A percentile compares a stretch with the other conserved stretches of the same genome.
phyloP scores from a whole-genome alignment of 257 asterid species.

The Thymus mandschuricus region DNA sequence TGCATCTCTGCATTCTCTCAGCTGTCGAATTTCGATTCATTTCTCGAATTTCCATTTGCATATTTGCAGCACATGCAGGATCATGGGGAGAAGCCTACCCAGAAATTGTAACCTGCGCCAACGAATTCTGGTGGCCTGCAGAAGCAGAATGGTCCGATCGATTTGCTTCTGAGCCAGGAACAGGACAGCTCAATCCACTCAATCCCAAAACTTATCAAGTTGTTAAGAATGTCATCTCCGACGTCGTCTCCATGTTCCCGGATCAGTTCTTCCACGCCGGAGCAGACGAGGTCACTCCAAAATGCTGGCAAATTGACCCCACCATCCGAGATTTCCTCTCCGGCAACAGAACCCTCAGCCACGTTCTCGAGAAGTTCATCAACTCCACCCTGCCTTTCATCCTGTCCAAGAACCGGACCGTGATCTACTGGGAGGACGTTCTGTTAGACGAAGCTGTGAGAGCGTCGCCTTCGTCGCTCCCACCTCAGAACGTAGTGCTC shows the following conservation, averaged over 20 bases:
- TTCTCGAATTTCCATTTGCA: neutral
- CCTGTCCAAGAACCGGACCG: conserved; percentile 68
- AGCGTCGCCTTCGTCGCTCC: conserved; percentile 58
- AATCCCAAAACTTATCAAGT: conserved; percentile 68
- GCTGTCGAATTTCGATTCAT: no score
- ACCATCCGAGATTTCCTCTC: conserved; percentile 54
- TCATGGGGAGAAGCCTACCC: conserved; percentile 93
- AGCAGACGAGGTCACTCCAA: conserved; percentile 74
- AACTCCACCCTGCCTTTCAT: conserved; percentile 70
- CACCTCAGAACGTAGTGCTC: conserved; percentile 57
- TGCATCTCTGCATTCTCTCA: no score
- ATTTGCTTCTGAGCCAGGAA: conserved; percentile 83
- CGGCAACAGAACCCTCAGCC: conserved; percentile 65
- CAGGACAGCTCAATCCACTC: conserved; percentile 88
- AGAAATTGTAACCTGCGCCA: conserved; percentile 71
- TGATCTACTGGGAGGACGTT: conserved; percentile 91
- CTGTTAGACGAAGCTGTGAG: conserved; percentile 52
- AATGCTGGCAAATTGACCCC: conserved; percentile 75
- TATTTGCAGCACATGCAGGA: conserved; percentile 79
- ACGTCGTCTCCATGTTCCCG: conserved; percentile 68
- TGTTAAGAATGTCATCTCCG: conserved; percentile 61
- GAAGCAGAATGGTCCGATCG: conserved; percentile 57
- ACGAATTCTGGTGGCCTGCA: conserved; percentile 88
- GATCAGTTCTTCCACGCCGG: conserved; percentile 82
- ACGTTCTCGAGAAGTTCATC: conserved; percentile 64